These are phyloP conservation scores for Fusarium brevicatenulatum DNA, from an alignment of 2,329 filamentous ascomycete species.

Conservation along the genomic window DNA sequence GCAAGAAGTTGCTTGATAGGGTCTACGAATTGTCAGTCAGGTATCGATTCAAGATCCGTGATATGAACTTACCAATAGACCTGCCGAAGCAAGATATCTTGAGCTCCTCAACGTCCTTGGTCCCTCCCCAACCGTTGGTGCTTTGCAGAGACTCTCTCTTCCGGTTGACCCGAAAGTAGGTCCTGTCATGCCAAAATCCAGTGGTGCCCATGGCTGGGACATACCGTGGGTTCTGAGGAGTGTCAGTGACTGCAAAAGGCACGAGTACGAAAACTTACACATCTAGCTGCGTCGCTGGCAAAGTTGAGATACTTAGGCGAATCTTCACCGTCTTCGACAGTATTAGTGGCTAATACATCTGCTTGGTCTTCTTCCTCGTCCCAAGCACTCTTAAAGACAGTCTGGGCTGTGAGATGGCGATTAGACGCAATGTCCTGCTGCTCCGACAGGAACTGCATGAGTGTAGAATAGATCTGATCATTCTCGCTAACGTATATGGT, in stretches of 20 bases:
- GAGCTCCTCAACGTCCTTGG: slow-evolving; percentile 64
- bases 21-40: slow-evolving; percentile 37
- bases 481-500: slow-evolving; percentile 63
- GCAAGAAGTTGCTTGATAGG: slow-evolving; percentile 67
- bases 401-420: slow-evolving; percentile 65
- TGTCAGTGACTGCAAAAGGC: background rate
- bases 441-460: slow-evolving; percentile 67
- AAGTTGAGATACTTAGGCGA: slow-evolving; percentile 64
- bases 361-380: slow-evolving; percentile 62
- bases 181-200: slow-evolving; percentile 64
- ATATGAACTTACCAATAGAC: slow-evolving; percentile 43
- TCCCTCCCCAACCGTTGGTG: slow-evolving; percentile 49
- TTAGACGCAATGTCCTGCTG: slow-evolving; percentile 63
- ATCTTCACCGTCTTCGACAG: slow-evolving; percentile 52
- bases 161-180: slow-evolving; percentile 60
- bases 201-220: slow-evolving; percentile 65
- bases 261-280: slow-evolving; percentile 46
- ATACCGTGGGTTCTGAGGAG: slow-evolving; percentile 58
- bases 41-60: background rate
- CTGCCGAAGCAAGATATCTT: slow-evolving; percentile 66
- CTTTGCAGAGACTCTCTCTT: slow-evolving; percentile 56
- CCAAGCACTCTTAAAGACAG: slow-evolving; percentile 65
- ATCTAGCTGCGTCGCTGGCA: slow-evolving; percentile 65
- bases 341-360: slow-evolving; percentile 49
- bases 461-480: slow-evolving; percentile 67